A percentile compares a stretch with the other conserved stretches of the same genome.
These are phyloP conservation scores for Lactarius evosmus DNA, from an alignment of 768 basidiomycete genomes.

Conservation along the genomic window DNA sequence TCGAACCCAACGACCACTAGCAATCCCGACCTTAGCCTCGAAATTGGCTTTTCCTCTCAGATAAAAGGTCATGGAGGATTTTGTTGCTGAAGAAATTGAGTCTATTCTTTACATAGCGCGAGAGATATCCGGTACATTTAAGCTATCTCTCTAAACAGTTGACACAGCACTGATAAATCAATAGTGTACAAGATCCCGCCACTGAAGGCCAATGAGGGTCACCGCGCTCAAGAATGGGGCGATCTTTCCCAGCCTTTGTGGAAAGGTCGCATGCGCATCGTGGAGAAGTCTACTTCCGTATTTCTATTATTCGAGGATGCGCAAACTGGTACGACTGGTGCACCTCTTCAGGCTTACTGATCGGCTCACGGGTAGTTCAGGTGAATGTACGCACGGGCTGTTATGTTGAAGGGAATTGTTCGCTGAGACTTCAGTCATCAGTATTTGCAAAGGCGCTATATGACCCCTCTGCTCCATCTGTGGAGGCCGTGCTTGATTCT, in stretches of 20 bases:
- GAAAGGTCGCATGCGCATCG: slow-evolving; percentile 86
- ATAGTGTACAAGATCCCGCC: slow-evolving; percentile 91
- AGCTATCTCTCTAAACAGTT: slow-evolving; percentile 20
- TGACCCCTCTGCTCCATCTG: slow-evolving; percentile 69
- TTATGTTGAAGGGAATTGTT: slow-evolving; percentile 5
- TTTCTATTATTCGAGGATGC: slow-evolving; percentile 77
- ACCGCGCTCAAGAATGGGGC: slow-evolving; percentile 92
- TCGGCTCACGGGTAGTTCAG: slow-evolving; percentile 34
- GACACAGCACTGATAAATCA: slow-evolving; percentile 24
- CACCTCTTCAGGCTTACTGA: not conserved
- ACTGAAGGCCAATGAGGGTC: slow-evolving; percentile 80
- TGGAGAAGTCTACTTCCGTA: slow-evolving; percentile 70
- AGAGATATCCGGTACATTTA: slow-evolving; percentile 73
- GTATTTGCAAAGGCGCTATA: slow-evolving; percentile 89
- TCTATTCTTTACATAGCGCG: slow-evolving; percentile 87
- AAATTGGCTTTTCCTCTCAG: not conserved
- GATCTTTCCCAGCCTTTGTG: slow-evolving; percentile 79
- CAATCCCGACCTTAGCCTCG: not conserved
- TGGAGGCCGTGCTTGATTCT: slow-evolving; percentile 95
- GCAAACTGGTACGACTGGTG: slow-evolving; percentile 55
- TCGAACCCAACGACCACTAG: slow-evolving; percentile 6
- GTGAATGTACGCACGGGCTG: slow-evolving; percentile 57
- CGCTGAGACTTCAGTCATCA: slow-evolving; percentile 31
- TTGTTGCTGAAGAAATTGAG: slow-evolving; percentile 74
- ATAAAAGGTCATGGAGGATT: slow-evolving; percentile 44